Evolutionary conservation across 495 filamentous ascomycete species (phyloP).

Genomic region (Daldinia concentrica): DNA sequence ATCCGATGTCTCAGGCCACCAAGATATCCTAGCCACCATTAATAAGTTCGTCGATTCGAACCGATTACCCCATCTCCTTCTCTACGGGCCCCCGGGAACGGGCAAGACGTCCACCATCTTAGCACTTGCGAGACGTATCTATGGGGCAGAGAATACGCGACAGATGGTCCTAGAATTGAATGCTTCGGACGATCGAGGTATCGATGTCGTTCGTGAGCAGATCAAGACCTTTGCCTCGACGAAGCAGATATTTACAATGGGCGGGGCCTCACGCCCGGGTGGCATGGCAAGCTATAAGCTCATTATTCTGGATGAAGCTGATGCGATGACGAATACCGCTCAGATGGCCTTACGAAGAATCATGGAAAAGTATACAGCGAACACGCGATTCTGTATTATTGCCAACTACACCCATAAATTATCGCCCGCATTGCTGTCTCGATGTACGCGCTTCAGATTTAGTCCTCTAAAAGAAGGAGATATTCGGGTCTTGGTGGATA

Average conservation of each 20-base stretch:
- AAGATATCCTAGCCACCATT: constrained; percentile 96
- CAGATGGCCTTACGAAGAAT: constrained; percentile 97
- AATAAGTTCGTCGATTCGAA: constrained; percentile 96
- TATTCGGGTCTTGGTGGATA: constrained; percentile 83
- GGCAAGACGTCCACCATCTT: constrained; percentile 98
- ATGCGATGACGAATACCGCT: constrained; percentile 96
- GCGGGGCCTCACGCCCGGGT: constrained; percentile 48
- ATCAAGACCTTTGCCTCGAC: constrained; percentile 97
- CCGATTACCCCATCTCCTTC: constrained; percentile 92
- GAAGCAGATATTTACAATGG: constrained; percentile 65
- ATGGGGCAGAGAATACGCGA: constrained; percentile 88
- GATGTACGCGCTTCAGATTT: constrained; percentile 96
- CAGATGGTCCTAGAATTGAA: constrained; percentile 99
- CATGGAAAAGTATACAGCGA: constrained; percentile 99
- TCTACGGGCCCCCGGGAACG: constrained; percentile 96
- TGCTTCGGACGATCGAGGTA: constrained; percentile 95
- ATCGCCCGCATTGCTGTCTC: constrained; percentile 89
- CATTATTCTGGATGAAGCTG: constrained; percentile 97
- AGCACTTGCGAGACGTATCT: constrained; percentile 87
- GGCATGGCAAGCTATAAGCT: constrained; percentile 84
- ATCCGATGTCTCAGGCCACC: constrained; percentile 94
- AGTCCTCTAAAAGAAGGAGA: constrained; percentile 89
- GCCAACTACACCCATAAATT: constrained; percentile 99
- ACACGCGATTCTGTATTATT: constrained; percentile 98
- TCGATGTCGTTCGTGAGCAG: constrained; percentile 97